Conservation (phyloP, 2,329 filamentous ascomycete species). For the Furcasterigmium furcatum region DNA sequence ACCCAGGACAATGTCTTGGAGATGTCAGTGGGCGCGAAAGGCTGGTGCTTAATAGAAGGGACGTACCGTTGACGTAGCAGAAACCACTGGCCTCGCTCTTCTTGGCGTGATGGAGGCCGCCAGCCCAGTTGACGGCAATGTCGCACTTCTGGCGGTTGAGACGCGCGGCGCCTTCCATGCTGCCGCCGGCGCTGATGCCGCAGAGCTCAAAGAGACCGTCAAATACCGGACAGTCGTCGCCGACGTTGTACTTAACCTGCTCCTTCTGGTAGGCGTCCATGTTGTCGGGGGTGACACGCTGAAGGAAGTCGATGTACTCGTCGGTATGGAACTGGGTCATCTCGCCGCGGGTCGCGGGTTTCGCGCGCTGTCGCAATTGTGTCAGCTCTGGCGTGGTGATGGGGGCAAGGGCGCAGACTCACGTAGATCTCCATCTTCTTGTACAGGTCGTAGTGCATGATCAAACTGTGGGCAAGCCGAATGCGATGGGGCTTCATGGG, state of each 20-base stretch:
- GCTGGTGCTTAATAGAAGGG: not conserved
- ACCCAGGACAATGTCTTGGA: slow-evolving; percentile 86
- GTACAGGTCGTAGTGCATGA: slow-evolving; percentile 94
- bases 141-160: slow-evolving; percentile 90
- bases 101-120: slow-evolving; percentile 94
- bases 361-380: slow-evolving; percentile 59
- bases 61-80: slow-evolving; percentile 93
- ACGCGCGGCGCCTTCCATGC: slow-evolving; percentile 88
- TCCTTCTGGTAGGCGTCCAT: slow-evolving; percentile 93
- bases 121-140: slow-evolving; percentile 98
- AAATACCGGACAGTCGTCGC: slow-evolving; percentile 96
- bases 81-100: slow-evolving; percentile 96
- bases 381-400: slow-evolving; percentile 22
- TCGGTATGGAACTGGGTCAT: slow-evolving; percentile 92
- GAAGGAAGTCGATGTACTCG: slow-evolving; percentile 94
- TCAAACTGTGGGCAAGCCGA: slow-evolving; percentile 89
- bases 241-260: slow-evolving; percentile 90
- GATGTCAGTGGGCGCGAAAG: slow-evolving; percentile 2
- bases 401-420: slow-evolving; percentile 16
- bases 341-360: slow-evolving; percentile 84
- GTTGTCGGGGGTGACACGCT: slow-evolving; percentile 95
- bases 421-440: slow-evolving; percentile 96
- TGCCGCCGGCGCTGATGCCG: slow-evolving; percentile 89
- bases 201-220: slow-evolving; percentile 98
- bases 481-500: slow-evolving; percentile 99